A percentile compares a stretch with the other conserved stretches of the same genome.
Conservation (phyloP, 257 asterid species). For the Leptodermis oblonga region DNA sequence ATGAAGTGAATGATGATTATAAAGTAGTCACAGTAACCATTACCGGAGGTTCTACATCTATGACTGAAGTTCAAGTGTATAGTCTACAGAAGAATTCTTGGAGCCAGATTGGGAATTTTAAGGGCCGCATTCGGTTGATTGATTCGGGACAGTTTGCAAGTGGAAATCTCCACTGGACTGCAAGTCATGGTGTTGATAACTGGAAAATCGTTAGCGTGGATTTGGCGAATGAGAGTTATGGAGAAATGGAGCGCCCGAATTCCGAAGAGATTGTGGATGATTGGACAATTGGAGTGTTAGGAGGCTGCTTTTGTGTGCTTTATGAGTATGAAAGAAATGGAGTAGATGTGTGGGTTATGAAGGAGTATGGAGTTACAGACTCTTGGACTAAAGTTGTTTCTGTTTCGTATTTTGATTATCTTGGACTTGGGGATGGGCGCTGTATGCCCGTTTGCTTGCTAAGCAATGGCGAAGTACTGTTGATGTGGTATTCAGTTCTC, state of each 20-base stretch:
- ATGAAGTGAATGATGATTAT: no score
- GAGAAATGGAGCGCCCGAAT: conserved; percentile 26
- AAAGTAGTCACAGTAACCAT: conserved; percentile 37
- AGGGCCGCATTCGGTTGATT: conserved; percentile 23
- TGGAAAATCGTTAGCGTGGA: conserved; percentile 43
- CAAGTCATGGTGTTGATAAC: no score
- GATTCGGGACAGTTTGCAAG: conserved; percentile 32
- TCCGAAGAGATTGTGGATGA: conserved; percentile 21
- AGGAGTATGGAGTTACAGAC: conserved; percentile 27
- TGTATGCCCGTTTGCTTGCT: conserved; percentile 26
- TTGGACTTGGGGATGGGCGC: conserved; percentile 19
- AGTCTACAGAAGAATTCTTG: conserved; percentile 44
- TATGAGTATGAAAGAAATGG: conserved; percentile 19
- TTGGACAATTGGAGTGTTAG: conserved; percentile 27
- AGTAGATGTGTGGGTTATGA: conserved; percentile 48
- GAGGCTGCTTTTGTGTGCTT: conserved; percentile 35
- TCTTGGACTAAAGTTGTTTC: conserved; percentile 41
- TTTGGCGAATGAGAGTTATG: conserved; percentile 37
- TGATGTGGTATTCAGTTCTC: conserved; percentile 26
- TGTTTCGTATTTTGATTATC: conserved; percentile 29
- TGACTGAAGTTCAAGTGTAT: conserved; percentile 34
- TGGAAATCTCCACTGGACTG: no score
- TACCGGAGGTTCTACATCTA: conserved; percentile 13
- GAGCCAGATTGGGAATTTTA: conserved; percentile 31
- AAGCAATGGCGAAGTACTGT: conserved; percentile 34